Evolutionary conservation across 163 green algal species (phyloP).

Genomic region (Scenedesmus sp.): DNA sequence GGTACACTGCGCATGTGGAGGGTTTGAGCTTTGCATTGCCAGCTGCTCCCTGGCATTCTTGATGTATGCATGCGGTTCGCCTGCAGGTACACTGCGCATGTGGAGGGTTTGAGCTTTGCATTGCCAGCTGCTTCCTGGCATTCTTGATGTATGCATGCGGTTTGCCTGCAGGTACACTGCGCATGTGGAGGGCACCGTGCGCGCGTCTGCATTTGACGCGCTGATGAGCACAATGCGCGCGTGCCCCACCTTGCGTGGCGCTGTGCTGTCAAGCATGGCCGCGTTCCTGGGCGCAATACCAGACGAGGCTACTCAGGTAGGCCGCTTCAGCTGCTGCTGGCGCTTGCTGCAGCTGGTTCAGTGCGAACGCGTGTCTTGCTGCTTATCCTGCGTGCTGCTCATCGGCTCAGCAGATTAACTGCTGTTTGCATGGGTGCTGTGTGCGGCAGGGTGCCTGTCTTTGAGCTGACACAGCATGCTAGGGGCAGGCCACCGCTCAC

Average conservation of each 20-base stretch:
- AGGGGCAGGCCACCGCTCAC: too few relatives aligned
- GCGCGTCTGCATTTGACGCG: constrained; percentile 61
- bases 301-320: constrained; percentile 75
- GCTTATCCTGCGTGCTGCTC: too few relatives aligned
- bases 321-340: background rate
- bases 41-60: too few relatives aligned
- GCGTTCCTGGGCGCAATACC: constrained; percentile 64
- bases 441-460: too few relatives aligned
- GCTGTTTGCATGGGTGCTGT: too few relatives aligned
- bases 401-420: too few relatives aligned
- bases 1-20: too few relatives aligned
- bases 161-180: constrained; percentile 69
- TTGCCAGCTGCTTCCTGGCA: background rate
- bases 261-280: constrained; percentile 67
- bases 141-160: background rate
- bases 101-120: constrained; percentile 57
- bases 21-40: too few relatives aligned
- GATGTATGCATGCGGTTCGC: background rate
- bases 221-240: constrained; percentile 68
- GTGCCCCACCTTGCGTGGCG: constrained; percentile 71
- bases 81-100: constrained; percentile 76
- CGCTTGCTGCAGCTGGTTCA: background rate
- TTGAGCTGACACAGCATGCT: too few relatives aligned
- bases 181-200: constrained; percentile 71
- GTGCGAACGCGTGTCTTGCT: too few relatives aligned